Conservation (phyloP, 306 rosid genomes). For the Quercus rubra region DNA sequence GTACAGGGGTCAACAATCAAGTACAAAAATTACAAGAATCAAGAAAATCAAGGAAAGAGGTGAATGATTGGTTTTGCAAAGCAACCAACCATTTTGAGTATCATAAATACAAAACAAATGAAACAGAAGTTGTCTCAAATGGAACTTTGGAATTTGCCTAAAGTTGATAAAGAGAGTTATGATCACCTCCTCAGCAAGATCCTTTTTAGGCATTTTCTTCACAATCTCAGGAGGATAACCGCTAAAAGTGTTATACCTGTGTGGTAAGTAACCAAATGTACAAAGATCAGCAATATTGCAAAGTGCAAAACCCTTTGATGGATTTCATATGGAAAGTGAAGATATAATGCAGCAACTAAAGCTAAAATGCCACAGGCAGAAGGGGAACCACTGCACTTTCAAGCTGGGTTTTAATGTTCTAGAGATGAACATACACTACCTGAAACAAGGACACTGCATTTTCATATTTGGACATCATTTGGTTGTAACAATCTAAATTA, state of each 20-base stretch:
- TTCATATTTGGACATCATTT: background rate
- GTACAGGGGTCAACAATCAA: no score
- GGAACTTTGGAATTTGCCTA: background rate
- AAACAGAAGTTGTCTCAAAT: background rate
- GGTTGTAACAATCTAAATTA: background rate
- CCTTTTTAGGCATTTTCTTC: slow-evolving; percentile 98
- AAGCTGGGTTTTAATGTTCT: background rate
- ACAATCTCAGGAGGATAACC: slow-evolving; percentile 99
- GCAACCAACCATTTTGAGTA: background rate
- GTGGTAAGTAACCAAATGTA: slow-evolving; percentile 26
- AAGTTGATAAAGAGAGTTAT: background rate
- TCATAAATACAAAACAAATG: slow-evolving; percentile 5
- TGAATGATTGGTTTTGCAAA: no score
- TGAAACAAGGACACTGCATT: background rate
- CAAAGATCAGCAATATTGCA: slow-evolving; percentile 18
- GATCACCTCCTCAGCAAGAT: slow-evolving; percentile 97
- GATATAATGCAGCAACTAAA: background rate
- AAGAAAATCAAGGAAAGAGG: no score
- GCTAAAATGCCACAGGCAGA: background rate
- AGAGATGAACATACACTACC: background rate
- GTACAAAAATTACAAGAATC: no score
- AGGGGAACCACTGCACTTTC: background rate
- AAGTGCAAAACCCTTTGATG: background rate
- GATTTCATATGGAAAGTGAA: background rate
- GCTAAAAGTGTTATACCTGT: slow-evolving; percentile 87